Evolutionary conservation across 1,139 yeast genomes (phyloP).

Genomic region (Blastobotrys aristatus): DNA sequence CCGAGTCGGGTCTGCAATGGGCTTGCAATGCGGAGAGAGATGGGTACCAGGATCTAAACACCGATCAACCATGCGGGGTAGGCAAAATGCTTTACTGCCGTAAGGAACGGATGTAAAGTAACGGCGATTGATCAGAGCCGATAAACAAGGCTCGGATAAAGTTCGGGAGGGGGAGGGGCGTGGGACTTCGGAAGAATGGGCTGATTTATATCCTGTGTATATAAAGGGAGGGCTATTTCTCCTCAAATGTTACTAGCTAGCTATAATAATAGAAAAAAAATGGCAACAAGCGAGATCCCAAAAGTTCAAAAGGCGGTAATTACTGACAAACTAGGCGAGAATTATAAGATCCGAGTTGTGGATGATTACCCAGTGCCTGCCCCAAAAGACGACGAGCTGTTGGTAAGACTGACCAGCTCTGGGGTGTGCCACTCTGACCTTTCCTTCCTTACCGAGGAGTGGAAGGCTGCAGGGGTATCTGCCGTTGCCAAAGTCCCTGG

Average conservation of each 20-base stretch:
- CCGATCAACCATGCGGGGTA: too few species aligned
- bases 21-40: too few species aligned
- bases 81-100: too few species aligned
- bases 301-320: constrained; percentile 28
- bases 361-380: constrained; percentile 31
- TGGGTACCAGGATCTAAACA: too few species aligned
- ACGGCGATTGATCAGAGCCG: too few species aligned
- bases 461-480: constrained; percentile 43
- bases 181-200: too few species aligned
- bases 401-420: constrained; percentile 29
- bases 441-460: constrained; percentile 24
- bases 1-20: too few species aligned
- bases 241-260: background rate
- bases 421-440: constrained; percentile 40
- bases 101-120: too few species aligned
- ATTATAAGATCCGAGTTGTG: constrained; percentile 22
- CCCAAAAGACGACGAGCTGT: constrained; percentile 26
- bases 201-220: background rate
- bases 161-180: background rate
- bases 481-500: constrained; percentile 44
- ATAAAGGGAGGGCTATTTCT: background rate
- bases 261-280: background rate
- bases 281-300: constrained; percentile 18
- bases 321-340: constrained; percentile 16
- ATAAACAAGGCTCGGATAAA: background rate